Conservation (phyloP, 805 yeast species). For the Ogataea ganodermae region DNA sequence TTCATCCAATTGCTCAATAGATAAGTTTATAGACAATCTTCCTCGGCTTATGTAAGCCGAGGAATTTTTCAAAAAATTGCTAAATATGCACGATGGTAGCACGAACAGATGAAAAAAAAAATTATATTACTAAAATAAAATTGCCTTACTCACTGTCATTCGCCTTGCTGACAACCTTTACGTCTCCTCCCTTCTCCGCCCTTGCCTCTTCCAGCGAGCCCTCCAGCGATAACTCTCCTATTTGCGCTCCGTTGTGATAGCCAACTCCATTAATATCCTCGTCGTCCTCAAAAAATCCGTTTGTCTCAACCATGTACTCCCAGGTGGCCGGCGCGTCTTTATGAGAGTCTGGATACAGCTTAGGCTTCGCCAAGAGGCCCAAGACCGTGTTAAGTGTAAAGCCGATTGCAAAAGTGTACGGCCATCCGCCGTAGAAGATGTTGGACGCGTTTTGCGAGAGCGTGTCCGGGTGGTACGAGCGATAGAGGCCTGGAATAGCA, state of each 20-base stretch:
- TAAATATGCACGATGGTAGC: too few relatives aligned
- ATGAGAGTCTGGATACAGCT: conserved; percentile 24
- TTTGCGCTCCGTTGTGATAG: conserved; percentile 1
- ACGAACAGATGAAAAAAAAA: too few relatives aligned
- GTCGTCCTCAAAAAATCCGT: conserved; percentile 31
- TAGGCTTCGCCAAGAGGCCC: conserved; percentile 23
- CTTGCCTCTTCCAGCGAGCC: neutral
- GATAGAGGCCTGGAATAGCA: conserved; percentile 34
- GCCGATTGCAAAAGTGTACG: conserved; percentile 23
- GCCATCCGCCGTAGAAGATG: conserved; percentile 30
- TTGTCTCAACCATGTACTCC: conserved; percentile 23
- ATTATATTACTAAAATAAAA: too few relatives aligned
- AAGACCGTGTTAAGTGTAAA: conserved; percentile 17
- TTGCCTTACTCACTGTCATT: too few relatives aligned
- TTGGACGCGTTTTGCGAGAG: conserved; percentile 21
- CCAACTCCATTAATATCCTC: conserved; percentile 29
- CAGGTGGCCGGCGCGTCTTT: conserved; percentile 24
- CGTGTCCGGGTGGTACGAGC: conserved; percentile 24
- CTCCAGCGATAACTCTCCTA: too few relatives aligned
- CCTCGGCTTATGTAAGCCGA: neutral
- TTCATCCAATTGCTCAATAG: too few relatives aligned
- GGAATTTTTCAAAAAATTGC: too few relatives aligned
- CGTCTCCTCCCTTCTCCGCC: neutral
- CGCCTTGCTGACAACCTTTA: neutral
- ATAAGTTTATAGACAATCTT: neutral